Evolutionary conservation across 192 early-diverging fungal species (phyloP).

Genomic region (Spinellus fusiger): DNA sequence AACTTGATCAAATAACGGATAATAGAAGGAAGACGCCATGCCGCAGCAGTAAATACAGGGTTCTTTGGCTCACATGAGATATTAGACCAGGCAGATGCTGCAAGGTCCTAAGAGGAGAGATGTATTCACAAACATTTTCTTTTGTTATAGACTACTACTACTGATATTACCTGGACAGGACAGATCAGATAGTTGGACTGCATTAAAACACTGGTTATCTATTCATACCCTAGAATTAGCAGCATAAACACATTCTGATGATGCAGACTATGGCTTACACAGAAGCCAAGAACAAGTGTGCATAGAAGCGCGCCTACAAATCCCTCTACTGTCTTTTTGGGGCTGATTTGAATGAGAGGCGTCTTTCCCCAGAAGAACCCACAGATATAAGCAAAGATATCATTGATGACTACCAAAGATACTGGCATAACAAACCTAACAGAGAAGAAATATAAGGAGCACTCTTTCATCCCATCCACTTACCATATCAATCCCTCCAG

Average conservation of each 20-base stretch:
- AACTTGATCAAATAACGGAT: slow-evolving; percentile 4
- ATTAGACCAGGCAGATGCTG: slow-evolving; percentile 41
- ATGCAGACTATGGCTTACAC: slow-evolving; percentile 41
- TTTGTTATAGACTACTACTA: too few species aligned
- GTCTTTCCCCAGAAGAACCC: slow-evolving; percentile 94
- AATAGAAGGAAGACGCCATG: slow-evolving; percentile 21
- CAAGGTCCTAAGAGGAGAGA: slow-evolving; percentile 32
- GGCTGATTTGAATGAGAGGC: slow-evolving; percentile 87
- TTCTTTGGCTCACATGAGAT: slow-evolving; percentile 49
- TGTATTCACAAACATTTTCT: too few species aligned
- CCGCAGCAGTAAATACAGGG: slow-evolving; percentile 45
- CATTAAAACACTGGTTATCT: slow-evolving; percentile 44
- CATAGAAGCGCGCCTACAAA: slow-evolving; percentile 85
- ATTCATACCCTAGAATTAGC: background rate
- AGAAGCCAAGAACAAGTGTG: slow-evolving; percentile 85
- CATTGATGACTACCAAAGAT: slow-evolving; percentile 88
- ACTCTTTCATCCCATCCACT: background rate
- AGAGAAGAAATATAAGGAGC: background rate
- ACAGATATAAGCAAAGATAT: slow-evolving; percentile 92
- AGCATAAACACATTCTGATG: background rate
- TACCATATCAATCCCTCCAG: slow-evolving; percentile 95
- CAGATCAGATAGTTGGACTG: slow-evolving; percentile 54
- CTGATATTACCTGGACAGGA: slow-evolving; percentile 39
- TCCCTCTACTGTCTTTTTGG: slow-evolving; percentile 98
- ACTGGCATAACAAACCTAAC: slow-evolving; percentile 78